Evolutionary conservation across 192 early-diverging fungal species (phyloP), one percentile per base, ranked within the genome.

Genomic region (Allomyces macrogynus): DNA sequence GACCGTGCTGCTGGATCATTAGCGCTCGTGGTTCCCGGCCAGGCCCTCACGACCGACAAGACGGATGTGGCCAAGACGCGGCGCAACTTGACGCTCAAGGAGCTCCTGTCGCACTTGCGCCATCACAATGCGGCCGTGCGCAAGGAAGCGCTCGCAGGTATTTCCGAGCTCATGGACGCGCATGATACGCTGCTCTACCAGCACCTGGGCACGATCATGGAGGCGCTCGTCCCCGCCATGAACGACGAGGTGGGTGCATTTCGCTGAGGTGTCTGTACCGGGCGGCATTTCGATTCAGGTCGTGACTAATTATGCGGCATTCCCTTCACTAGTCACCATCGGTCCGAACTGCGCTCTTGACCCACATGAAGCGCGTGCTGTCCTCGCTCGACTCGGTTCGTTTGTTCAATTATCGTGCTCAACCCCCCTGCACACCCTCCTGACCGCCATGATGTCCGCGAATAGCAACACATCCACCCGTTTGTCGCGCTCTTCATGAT

Each of bases 1-100:
- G 1, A 42, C 62, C 1, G 9, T 9, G 23, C 7, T 57, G 25
- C n/a, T 66, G 23, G 43, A 4, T 68, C 4, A 66, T 25, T 62
- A 64, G 32, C 61, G 12, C 42, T 94, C 61, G 80, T 82, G 11
- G 69, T 94, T n/a, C 80, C 88, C 1, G 83, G 72, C 60, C 91
- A 94, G 73, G 86, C 82, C 57, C 87, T 92, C 64, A 75, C 69
- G 18, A 80, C 85, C 24, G 86, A 90, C 79, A 91, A 90, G 72
- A 76, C 82, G 23, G 65, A 78, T 4, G 80, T 82, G 62, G 69
- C 82, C 43, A 89, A 89, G 32, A 89, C 85, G 67, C 80, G 83
- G 8, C 75, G 86, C 57, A 93, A 92, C 67, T 76, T 87, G 49
- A 85, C 89, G 5, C 75, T 91, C 23, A 76, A 77, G 20, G 88